phyloP scores from a whole-genome alignment of 371 early-diverging fungal genomes.

The Actinomortierella wolfii region DNA sequence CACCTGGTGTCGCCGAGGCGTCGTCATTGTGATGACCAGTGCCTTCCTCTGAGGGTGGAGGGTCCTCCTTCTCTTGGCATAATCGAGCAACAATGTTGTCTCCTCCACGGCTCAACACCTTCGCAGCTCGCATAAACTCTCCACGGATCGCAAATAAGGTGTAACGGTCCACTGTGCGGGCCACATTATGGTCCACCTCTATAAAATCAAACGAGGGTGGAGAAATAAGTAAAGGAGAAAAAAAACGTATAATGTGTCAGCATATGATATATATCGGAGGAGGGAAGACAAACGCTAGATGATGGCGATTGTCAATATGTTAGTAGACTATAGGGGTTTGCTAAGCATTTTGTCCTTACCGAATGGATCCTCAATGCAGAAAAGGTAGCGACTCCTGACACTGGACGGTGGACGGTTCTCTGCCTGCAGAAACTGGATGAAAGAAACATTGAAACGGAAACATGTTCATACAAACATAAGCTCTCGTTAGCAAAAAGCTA shows the following conservation, averaged over 20 bases:
- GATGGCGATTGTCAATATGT: background rate
- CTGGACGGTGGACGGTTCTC: slow-evolving; percentile 1
- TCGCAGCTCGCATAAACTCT: slow-evolving; percentile 50
- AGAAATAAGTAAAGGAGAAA: background rate
- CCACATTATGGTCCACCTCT: slow-evolving; percentile 48
- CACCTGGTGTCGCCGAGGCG: too few relatives aligned
- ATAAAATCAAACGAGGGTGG: background rate
- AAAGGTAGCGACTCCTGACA: slow-evolving; percentile 30
- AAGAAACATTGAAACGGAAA: background rate
- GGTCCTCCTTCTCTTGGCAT: slow-evolving; percentile 25
- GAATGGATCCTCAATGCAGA: slow-evolving; percentile 48
- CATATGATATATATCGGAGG: too few relatives aligned
- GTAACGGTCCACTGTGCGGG: slow-evolving; percentile 44
- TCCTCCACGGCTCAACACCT: slow-evolving; percentile 37
- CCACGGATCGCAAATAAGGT: slow-evolving; percentile 48
- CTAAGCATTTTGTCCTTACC: slow-evolving; percentile 15
- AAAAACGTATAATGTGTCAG: background rate
- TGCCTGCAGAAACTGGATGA: slow-evolving; percentile 16
- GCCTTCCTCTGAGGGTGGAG: slow-evolving; percentile 17
- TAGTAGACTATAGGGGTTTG: background rate
- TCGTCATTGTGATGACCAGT: slow-evolving; percentile 17
- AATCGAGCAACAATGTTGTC: slow-evolving; percentile 28
- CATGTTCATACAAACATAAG: background rate
- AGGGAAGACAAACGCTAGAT: background rate
- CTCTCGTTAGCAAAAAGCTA: background rate